phyloP scores from a whole-genome alignment of 1,139 yeast genomes.

The Magnusiomyces suaveolens region DNA sequence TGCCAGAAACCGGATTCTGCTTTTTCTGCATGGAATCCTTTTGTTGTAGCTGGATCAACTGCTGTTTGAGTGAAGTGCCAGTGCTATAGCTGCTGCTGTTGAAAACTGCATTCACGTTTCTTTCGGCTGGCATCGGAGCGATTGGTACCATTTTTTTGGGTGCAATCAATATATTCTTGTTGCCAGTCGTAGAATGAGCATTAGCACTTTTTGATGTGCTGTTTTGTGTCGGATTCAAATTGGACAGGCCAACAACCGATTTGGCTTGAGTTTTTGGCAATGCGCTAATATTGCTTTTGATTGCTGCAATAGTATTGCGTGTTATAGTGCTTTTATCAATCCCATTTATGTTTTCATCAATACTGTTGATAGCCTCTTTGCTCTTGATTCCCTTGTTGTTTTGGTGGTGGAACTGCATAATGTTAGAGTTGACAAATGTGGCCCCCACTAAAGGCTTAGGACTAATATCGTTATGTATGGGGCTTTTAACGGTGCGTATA shows the following conservation, averaged over 20 bases:
- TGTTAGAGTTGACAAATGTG: neutral
- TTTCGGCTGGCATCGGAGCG: conserved; percentile 17
- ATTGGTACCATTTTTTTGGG: conserved; percentile 23
- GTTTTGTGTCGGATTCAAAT: neutral
- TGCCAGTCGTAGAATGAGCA: neutral
- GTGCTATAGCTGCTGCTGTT: neutral
- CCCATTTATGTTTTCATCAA: conserved; percentile 1
- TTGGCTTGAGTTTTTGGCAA: conserved; percentile 2
- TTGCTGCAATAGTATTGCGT: conserved; percentile 2
- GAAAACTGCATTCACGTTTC: neutral
- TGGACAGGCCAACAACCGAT: conserved; percentile 4
- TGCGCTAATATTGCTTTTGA: neutral
- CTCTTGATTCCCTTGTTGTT: neutral
- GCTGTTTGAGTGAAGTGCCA: neutral
- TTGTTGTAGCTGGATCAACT: neutral
- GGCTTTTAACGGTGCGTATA: neutral
- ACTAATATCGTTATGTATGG: neutral
- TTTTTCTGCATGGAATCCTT: neutral
- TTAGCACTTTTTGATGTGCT: neutral
- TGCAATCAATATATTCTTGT: conserved; percentile 23
- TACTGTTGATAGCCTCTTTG: neutral
- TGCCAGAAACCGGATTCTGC: neutral
- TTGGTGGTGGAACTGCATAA: neutral
- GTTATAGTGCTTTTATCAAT: neutral
- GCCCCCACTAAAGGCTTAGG: neutral